Base-by-base conservation (phyloP, 176 grass and related monocot genomes). In the Avena eriantha region DNA sequence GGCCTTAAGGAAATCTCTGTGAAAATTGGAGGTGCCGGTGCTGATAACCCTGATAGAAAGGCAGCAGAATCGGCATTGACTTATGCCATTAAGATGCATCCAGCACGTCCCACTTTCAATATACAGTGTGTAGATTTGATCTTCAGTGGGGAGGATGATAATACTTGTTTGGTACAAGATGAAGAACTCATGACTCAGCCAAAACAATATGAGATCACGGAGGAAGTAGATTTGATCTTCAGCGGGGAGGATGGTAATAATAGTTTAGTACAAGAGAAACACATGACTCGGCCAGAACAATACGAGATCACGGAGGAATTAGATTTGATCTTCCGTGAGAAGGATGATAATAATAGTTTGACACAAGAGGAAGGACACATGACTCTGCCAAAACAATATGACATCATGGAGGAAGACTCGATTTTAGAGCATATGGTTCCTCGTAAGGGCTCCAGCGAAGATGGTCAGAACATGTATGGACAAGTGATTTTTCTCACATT, bases 1-100 rank as follows among this genome's bases (percentile, higher is more conserved):
- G 0, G 78, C 15, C 78, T 80, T 29, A 45, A 80, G 59, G 57
- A 64, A 16, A 80, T 80, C 13, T 64, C n/a, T 64, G 78, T 8
- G 1, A 80, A 80, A 80, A 47, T 63, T 80, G 21, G 57, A 3
- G 22, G 22, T 24, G 10, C 1, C 0, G 10, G 2, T 78, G 56
- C n/a, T 6, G 0, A 64, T 19, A 14, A 80, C 4, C n/a, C 9
- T 9, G 21, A 26, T 48, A 24, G 45, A 49, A 74, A 0, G n/a
- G 71, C n/a, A 8, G 71, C 43, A 47, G 43, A 74, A 26, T 74
- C 12, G 1, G 69, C 45, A 16, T 49, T 74, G n/a, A 16, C 2
- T 74, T 7, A 16, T 2, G 2, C 43, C 4, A 49, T 26, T 49
- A 49, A 48, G 5, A 74, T 74, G 11, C 71, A 74, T 74, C 71